Conservation (phyloP, 2,329 filamentous ascomycete genomes). For the Chalaropsis ovoidea region DNA sequence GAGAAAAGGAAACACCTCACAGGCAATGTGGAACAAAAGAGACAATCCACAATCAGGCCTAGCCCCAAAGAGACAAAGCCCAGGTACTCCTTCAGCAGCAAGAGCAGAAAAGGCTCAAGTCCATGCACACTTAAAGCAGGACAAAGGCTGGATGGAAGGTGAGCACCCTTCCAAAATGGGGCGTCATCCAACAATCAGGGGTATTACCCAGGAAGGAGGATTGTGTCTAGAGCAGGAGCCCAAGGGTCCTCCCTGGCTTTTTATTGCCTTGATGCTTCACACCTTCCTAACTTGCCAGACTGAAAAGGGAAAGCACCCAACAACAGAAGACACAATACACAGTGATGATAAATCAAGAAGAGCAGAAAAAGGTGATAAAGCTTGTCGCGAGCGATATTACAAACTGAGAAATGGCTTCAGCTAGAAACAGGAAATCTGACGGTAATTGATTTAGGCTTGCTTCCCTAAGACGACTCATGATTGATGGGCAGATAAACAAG, state of each 20-base stretch:
- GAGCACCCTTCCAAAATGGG: slow-evolving; percentile 11
- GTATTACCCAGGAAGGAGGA: slow-evolving; percentile 2
- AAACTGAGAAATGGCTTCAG: neutral
- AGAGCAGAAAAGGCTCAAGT: neutral
- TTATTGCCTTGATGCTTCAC: neutral
- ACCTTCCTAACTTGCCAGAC: neutral
- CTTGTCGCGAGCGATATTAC: too few relatives aligned
- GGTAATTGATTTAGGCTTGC: neutral
- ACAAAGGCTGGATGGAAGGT: slow-evolving; percentile 7
- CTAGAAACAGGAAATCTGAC: neutral
- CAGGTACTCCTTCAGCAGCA: neutral
- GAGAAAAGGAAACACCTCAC: slow-evolving; percentile 7
- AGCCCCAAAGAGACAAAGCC: slow-evolving; percentile 13
- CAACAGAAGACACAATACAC: neutral
- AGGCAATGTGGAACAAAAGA: slow-evolving; percentile 11
- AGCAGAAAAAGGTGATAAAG: neutral
- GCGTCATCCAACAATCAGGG: neutral
- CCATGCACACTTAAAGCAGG: slow-evolving; percentile 8
- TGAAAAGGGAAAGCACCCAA: neutral
- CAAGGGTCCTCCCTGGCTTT: slow-evolving; percentile 2
- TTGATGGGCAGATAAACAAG: neutral
- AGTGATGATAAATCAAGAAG: neutral
- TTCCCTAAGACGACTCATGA: neutral
- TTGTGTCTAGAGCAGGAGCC: slow-evolving; percentile 8
- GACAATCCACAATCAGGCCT: slow-evolving; percentile 5